Conservation (phyloP, 2,329 filamentous ascomycete species). For the Apiospora pterosperma region DNA sequence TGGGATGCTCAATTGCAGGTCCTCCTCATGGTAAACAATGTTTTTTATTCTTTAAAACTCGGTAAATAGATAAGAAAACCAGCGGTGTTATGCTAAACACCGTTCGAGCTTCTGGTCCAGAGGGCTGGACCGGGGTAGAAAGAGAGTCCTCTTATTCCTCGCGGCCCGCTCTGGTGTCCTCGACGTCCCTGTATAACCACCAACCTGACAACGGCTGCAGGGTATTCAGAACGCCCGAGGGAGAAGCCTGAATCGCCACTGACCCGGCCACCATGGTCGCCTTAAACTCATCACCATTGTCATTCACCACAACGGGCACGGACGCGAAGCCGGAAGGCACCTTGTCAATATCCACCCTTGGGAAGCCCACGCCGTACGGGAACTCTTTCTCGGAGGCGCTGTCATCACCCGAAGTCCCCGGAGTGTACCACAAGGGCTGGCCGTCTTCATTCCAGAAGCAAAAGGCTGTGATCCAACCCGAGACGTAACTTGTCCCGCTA, state of each 20-base stretch:
- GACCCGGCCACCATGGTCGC: background rate
- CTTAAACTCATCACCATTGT: too few relatives aligned
- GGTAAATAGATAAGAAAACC: too few relatives aligned
- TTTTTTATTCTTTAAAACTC: too few relatives aligned
- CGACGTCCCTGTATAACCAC: background rate
- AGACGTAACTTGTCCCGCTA: conserved; percentile 23
- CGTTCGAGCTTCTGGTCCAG: too few relatives aligned
- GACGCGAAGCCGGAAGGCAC: background rate
- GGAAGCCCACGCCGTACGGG: background rate
- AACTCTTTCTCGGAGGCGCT: background rate
- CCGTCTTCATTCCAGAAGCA: conserved; percentile 26
- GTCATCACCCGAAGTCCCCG: background rate
- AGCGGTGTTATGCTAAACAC: too few relatives aligned
- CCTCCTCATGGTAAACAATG: too few relatives aligned
- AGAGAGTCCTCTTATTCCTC: too few relatives aligned
- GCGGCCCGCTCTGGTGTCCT: too few relatives aligned
- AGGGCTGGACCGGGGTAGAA: too few relatives aligned
- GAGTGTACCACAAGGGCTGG: background rate
- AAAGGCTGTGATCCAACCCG: conserved; percentile 31
- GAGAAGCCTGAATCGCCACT: background rate
- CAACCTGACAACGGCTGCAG: background rate
- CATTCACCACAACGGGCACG: background rate
- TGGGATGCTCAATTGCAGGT: too few relatives aligned
- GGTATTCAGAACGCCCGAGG: background rate
- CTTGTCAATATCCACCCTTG: background rate